Evolutionary conservation across 2,329 filamentous ascomycete genomes (phyloP), one percentile per base, ranked within the genome.

Genomic region (Neoscytalidium dimidiatum): DNA sequence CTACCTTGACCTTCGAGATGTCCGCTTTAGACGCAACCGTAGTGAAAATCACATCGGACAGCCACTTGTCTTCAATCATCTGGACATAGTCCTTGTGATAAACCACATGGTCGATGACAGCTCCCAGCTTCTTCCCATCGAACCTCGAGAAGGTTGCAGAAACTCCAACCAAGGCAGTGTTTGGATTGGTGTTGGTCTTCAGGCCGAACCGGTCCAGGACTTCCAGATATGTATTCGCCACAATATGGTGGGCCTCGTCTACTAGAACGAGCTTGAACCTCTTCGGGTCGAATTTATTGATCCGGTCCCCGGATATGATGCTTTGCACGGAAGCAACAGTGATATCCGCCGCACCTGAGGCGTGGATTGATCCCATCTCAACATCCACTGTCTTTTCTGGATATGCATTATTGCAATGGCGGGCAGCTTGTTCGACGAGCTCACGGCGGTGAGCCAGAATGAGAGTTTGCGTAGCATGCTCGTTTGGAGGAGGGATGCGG

Each of bases 221-320:
- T 46, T 85, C 84, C 67, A 96, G 83, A 73, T 98, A 98, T 7
- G 88, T 88, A 1, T 87, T 84, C 0, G 95, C 91, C 49, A 97
- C 94, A 62, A 98, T 96, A 77, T 99, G 95, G 75, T 99, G 95
- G 4, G 94, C 95, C 78, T 99, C 95, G 69, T 99, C 95, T 3
- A 99, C 94, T 2, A 99, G 84, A 0, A 99, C 81, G 0, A 99
- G 86, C 78, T 99, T 99, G 82, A 94, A 98, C 7, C 81, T 82
- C 0, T 77, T 77, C 0, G 93, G 91, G 69, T 96, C 87, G 71
- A 94, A 98, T 74, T 97, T 97, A 38, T 77, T 74, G n/a, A 98
- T 84, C 1, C 95, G 86, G 61, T 89, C 86, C 13, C 87, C 86
- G 4, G 92, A 96, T 7, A 84, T 87, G 70, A 99, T 88, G 76